Evolutionary conservation across 208 protist species (phyloP), one percentile per base, ranked within the genome.

Genomic region (Crithidia mellificae): DNA sequence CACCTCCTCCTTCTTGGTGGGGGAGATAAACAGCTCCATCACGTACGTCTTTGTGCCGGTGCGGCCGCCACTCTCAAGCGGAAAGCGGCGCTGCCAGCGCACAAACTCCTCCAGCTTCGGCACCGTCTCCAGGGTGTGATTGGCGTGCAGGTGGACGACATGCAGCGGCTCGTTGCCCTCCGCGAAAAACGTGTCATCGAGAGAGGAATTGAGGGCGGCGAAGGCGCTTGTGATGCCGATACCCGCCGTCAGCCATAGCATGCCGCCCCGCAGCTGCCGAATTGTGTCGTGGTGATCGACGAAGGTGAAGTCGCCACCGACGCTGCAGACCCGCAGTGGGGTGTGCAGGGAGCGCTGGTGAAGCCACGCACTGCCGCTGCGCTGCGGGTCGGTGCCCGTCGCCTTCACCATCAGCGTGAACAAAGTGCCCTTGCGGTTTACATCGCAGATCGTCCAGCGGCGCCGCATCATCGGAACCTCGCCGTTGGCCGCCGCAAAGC

Each of bases 131-230:
- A 69, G 36, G 25, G 30, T 78, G 47, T 68, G 65, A 38, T 92
- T 90, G 11, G 84, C 79, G 74, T 94, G 91, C n/a, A 96, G 65
- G 63, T 96, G 91, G 27, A 91, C 53, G 29, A 92, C 71, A 38
- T 86, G 72, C 49, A 96, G 63, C 30, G 50, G 38, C 61, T 84
- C 73, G 12, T 27, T 51, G 27, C 53, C 69, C 34, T 77, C 71
- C 15, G 73, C 63, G 9, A 56, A 72, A 52, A 77, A 62, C 24
- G 62, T 41, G 49, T 77, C 72, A 24, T 71, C 62, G 27, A 88
- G 74, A 15, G 64, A 55, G 24, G 72, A 58, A 49, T 81, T 76
- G 24, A 95, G 59, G 20, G 77, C 81, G 9, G 88, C 86, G 49
- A 83, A 90, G 7, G 83, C 77, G 44, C 76, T 71, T 20, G 81